Conservation (phyloP, 2,329 filamentous ascomycete genomes). For the Phyllosticta citriasiana region DNA sequence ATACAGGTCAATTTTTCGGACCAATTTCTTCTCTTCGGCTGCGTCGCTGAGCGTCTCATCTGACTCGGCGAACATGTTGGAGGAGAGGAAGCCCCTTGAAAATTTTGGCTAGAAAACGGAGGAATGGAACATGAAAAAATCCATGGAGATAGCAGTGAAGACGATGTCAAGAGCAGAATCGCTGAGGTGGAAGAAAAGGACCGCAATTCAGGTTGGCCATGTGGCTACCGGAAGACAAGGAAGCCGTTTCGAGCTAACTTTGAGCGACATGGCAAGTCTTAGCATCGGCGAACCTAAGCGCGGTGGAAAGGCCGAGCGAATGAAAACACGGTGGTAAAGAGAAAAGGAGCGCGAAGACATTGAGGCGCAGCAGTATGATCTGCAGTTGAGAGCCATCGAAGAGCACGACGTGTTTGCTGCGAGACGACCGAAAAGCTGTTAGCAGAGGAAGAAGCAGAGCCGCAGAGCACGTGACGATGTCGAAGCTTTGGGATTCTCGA, state of each 20-base stretch:
- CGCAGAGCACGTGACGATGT: neutral
- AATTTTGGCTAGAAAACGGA: neutral
- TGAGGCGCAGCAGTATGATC: neutral
- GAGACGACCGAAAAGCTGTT: neutral
- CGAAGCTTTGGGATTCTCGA: neutral
- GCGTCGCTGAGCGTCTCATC: conserved; percentile 8
- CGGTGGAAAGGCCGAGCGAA: neutral
- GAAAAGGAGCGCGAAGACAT: neutral
- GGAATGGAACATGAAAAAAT: neutral
- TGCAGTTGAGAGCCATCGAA: neutral
- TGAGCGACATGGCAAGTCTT: neutral
- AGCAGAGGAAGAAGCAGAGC: neutral
- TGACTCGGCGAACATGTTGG: neutral
- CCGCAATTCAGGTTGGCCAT: conserved; percentile 7
- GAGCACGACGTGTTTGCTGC: neutral
- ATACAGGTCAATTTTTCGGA: conserved; percentile 36
- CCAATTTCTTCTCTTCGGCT: conserved; percentile 34
- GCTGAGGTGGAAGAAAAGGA: conserved; percentile 12
- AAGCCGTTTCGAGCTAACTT: neutral
- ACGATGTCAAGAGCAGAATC: neutral
- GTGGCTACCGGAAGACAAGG: neutral
- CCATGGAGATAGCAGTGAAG: neutral
- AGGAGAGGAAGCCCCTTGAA: neutral
- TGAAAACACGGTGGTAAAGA: neutral
- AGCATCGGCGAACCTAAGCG: neutral